Evolutionary conservation across 306 rosid species (phyloP).

Genomic region (Hylodesmum podocarpum): DNA sequence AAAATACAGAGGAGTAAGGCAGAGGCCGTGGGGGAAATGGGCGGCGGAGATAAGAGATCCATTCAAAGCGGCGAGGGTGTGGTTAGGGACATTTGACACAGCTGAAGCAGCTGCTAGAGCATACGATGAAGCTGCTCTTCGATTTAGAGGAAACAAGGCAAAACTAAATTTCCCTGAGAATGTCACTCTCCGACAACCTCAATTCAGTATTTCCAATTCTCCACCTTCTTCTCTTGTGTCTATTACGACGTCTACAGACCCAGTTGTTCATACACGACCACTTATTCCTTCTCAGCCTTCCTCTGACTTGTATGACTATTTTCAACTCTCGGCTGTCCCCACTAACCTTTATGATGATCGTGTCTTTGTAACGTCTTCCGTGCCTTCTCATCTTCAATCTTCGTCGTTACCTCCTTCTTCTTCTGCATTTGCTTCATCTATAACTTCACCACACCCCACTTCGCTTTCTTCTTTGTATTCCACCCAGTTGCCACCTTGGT

Average conservation of each 20-base stretch:
- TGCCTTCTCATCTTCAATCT: conserved; percentile 40
- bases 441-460: conserved; percentile 20
- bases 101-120: conserved; percentile 66
- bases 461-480: conserved; percentile 20
- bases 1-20: conserved; percentile 70
- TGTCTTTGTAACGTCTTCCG: conserved; percentile 17
- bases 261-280: conserved; percentile 44
- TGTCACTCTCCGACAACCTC: conserved; percentile 46
- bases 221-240: conserved; percentile 30
- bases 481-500: conserved; percentile 32
- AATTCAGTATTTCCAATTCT: conserved; percentile 15
- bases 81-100: conserved; percentile 68
- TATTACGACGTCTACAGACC: conserved; percentile 43
- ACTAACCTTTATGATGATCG: conserved; percentile 35
- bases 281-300: conserved; percentile 16
- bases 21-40: conserved; percentile 82
- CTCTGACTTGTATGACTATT: not conserved
- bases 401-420: conserved; percentile 22
- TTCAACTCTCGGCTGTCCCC: conserved; percentile 18
- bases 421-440: conserved; percentile 3
- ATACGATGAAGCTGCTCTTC: conserved; percentile 66
- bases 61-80: conserved; percentile 60
- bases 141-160: conserved; percentile 66
- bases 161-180: conserved; percentile 74
- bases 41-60: conserved; percentile 80